A percentile compares a stretch with the other conserved stretches of the same genome.
Conservation (phyloP, 768 basidiomycete genomes). For the Termitomyces sp. region DNA sequence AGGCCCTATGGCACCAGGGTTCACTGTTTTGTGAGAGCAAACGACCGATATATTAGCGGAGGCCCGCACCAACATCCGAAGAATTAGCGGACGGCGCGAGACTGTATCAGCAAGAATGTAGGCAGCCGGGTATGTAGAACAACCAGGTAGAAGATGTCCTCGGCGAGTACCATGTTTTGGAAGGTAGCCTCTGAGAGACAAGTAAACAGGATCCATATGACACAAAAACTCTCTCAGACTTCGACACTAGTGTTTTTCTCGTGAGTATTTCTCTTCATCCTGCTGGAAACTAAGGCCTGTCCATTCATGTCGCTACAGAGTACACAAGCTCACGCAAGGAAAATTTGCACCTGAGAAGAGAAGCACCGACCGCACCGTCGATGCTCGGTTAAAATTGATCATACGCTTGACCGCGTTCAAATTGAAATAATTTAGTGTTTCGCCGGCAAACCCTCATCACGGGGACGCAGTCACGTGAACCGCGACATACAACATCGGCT, state of each 20-base stretch:
- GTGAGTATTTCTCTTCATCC: neutral
- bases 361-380: neutral
- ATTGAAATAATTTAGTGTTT: neutral
- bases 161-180: neutral
- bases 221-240: neutral
- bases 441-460: neutral
- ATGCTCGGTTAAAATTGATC: neutral
- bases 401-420: neutral
- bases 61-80: constrained; percentile 16
- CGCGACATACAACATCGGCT: neutral
- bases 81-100: constrained; percentile 13
- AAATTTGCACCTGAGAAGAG: neutral
- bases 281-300: neutral
- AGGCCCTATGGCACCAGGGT: neutral
- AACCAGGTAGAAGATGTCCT: neutral
- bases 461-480: neutral
- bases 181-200: neutral
- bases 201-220: neutral
- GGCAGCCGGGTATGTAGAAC: neutral
- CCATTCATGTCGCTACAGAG: neutral
- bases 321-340: neutral
- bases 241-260: neutral
- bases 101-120: neutral
- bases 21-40: neutral
- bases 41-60: constrained; percentile 19